phyloP scores from a whole-genome alignment of 2,329 filamentous ascomycete species.

The Phialophora macrospora region DNA sequence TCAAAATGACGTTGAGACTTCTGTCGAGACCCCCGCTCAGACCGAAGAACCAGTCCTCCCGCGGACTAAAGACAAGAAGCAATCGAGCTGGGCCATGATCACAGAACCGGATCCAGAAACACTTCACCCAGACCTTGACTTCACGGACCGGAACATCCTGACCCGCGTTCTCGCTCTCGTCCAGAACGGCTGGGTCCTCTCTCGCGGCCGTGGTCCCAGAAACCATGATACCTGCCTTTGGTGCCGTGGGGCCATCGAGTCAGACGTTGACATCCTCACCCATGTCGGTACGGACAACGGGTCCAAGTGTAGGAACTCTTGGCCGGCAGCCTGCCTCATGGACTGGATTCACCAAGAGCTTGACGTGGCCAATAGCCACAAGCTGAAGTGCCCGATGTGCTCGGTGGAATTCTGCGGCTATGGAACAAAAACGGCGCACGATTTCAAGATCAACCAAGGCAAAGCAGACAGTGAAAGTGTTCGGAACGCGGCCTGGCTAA shows the following conservation, averaged over 20 bases:
- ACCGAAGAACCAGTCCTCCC: background rate
- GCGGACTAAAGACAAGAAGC: background rate
- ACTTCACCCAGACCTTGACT: conserved; percentile 26
- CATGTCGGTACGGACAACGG: conserved; percentile 18
- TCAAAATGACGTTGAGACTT: background rate
- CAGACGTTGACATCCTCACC: conserved; percentile 25
- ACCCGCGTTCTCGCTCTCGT: conserved; percentile 23
- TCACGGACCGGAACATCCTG: conserved; percentile 13
- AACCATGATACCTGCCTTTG: conserved; percentile 23
- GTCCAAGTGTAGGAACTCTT: conserved; percentile 26
- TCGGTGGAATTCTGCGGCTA: conserved; percentile 11
- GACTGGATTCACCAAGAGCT: conserved; percentile 18
- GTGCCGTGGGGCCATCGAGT: conserved; percentile 26
- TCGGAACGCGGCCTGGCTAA: conserved; percentile 15
- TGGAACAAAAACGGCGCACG: background rate
- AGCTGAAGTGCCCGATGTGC: conserved; percentile 30
- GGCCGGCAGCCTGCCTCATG: conserved; percentile 28
- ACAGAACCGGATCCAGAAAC: conserved; percentile 7
- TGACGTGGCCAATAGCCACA: background rate
- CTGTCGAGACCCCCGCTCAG: background rate
- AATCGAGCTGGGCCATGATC: background rate
- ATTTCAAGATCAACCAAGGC: conserved; percentile 12
- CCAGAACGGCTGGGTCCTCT: conserved; percentile 21
- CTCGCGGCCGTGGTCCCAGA: conserved; percentile 28
- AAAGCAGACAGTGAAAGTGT: conserved; percentile 1